phyloP scores from a whole-genome alignment of 2,329 filamentous ascomycete genomes.

The Penicillium freii region DNA sequence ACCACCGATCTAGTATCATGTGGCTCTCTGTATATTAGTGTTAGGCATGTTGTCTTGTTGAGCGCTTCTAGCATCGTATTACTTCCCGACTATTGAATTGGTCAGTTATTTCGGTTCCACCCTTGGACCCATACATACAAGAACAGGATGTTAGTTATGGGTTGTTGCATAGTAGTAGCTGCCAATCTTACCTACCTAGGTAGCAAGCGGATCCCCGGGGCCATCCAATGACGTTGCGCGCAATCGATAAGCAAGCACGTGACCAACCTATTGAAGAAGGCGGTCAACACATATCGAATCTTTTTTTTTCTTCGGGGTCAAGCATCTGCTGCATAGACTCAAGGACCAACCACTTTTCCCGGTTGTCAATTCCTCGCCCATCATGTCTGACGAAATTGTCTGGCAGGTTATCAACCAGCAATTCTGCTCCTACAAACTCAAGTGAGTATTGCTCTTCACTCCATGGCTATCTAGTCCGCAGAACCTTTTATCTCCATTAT shows the following conservation, averaged over 20 bases:
- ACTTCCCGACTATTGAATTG: background rate
- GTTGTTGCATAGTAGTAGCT: background rate
- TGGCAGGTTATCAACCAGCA: conserved; percentile 97
- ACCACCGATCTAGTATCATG: background rate
- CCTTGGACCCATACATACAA: no score
- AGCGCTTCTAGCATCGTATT: background rate
- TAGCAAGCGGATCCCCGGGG: background rate
- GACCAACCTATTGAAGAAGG: conserved; percentile 13
- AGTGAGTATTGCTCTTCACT: conserved; percentile 52
- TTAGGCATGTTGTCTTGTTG: background rate
- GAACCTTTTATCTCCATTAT: conserved; percentile 6
- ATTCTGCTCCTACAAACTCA: conserved; percentile 93
- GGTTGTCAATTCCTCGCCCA: conserved; percentile 18
- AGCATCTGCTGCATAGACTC: conserved; percentile 2
- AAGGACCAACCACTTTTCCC: background rate
- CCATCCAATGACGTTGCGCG: conserved; percentile 5
- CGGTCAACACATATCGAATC: conserved; percentile 5
- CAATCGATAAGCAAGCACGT: conserved; percentile 38
- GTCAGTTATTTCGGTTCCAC: background rate
- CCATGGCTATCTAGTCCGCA: background rate
- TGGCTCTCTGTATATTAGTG: background rate
- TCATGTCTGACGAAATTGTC: conserved; percentile 85
- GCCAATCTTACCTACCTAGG: no score
- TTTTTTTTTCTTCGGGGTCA: conserved; percentile 8
- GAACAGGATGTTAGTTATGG: background rate